These are phyloP conservation scores for Mycena rosella DNA, from an alignment of 768 basidiomycete species.

Conservation along the genomic window DNA sequence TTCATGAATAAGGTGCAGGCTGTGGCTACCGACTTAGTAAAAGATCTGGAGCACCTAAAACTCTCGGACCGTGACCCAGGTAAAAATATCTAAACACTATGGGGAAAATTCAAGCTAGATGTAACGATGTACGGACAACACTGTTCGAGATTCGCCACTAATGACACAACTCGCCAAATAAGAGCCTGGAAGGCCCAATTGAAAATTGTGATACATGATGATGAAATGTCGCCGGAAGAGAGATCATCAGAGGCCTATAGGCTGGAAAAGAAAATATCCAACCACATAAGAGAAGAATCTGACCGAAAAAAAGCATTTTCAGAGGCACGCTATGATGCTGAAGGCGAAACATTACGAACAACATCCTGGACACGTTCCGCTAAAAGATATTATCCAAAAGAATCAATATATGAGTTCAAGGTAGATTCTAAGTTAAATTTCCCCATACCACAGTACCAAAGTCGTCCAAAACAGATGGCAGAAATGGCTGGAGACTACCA, in stretches of 20 bases:
- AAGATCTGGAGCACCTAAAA: neutral
- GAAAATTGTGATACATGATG: neutral
- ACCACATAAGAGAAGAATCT: neutral
- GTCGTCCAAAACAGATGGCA: neutral
- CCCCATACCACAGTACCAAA: neutral
- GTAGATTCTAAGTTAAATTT: neutral
- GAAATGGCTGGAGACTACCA: neutral
- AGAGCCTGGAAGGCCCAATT: conserved; percentile 2
- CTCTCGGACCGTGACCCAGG: neutral
- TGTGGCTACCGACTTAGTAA: neutral
- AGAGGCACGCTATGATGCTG: neutral
- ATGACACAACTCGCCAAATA: neutral
- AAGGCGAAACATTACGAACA: neutral
- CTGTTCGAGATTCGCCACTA: neutral
- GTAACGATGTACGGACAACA: neutral
- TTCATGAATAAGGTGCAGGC: neutral
- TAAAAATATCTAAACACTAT: neutral
- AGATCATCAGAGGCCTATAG: neutral
- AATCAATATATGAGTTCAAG: neutral
- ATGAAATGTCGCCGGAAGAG: neutral
- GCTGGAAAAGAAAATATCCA: conserved; percentile 4
- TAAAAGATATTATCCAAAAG: neutral
- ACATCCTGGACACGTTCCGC: neutral
- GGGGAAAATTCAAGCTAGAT: neutral
- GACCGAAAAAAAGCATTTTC: neutral